Conservation (phyloP, 2,329 filamentous ascomycete genomes). For the Penicillium sclerotigenum region DNA sequence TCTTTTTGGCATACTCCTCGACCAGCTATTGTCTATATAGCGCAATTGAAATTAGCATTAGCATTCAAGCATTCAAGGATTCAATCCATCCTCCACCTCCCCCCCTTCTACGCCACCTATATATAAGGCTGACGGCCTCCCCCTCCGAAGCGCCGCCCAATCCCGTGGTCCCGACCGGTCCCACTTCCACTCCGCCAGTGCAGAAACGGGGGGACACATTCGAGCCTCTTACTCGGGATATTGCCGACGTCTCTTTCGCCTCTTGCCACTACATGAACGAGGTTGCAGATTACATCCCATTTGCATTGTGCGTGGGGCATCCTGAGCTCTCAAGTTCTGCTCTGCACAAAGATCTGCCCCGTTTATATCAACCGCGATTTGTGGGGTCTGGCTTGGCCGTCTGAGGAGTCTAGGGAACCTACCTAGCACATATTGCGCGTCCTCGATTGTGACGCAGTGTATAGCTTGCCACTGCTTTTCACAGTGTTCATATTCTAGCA, state of each 20-base stretch:
- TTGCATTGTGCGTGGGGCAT: neutral
- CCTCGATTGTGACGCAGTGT: conserved; percentile 26
- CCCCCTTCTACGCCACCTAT: conserved; percentile 1
- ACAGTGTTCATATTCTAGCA: neutral
- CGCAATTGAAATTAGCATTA: conserved; percentile 1
- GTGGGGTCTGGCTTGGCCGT: conserved; percentile 4
- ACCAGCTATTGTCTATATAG: conserved; percentile 18
- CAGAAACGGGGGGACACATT: conserved; percentile 15
- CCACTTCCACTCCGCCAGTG: conserved; percentile 15
- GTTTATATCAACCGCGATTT: neutral
- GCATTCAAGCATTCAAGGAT: neutral
- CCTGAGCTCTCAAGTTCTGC: neutral
- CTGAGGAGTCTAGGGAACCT: neutral
- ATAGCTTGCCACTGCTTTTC: conserved; percentile 10
- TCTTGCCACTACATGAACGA: neutral
- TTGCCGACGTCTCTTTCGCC: conserved; percentile 4
- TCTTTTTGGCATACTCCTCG: neutral
- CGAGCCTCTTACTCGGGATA: conserved; percentile 6
- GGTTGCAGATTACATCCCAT: neutral
- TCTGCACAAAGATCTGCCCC: conserved; percentile 2
- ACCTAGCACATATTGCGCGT: neutral
- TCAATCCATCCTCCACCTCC: neutral
- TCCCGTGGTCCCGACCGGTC: conserved; percentile 18
- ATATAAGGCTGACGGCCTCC: conserved; percentile 20
- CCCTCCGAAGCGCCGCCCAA: conserved; percentile 20